Percentiles rank a stretch among this genome's conserved stretches.
Evolutionary conservation across 1,284 basidiomycete species (phyloP).

Genomic region (Cryptococcus hybrid): DNA sequence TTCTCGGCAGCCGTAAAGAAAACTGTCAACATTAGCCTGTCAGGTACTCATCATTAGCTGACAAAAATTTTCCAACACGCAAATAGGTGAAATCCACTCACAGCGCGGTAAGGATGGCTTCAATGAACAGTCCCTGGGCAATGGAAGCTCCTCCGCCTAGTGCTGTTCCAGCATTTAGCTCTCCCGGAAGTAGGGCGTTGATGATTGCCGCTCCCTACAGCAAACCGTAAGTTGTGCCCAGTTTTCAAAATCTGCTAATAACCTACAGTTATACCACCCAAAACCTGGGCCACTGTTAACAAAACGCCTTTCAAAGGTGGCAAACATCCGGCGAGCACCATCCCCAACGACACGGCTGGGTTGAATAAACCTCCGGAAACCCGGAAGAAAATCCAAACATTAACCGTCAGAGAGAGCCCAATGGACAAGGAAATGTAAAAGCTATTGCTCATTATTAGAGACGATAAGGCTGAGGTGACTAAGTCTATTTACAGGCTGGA

Average conservation of each 20-base stretch:
- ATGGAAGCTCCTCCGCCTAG: slow-evolving; percentile 42
- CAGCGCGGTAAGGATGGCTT: slow-evolving; percentile 53
- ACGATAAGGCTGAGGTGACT: not conserved
- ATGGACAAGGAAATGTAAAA: slow-evolving; percentile 53
- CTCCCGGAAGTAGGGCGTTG: slow-evolving; percentile 47
- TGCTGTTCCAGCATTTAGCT: slow-evolving; percentile 46
- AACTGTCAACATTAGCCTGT: slow-evolving; percentile 45
- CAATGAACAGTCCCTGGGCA: slow-evolving; percentile 44
- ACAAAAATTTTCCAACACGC: not conserved
- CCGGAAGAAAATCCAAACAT: slow-evolving; percentile 54
- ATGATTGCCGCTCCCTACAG: slow-evolving; percentile 47
- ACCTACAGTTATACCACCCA: slow-evolving; percentile 52
- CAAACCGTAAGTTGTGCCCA: not conserved
- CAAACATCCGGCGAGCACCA: slow-evolving; percentile 51
- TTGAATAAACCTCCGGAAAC: slow-evolving; percentile 51
- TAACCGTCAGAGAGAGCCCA: slow-evolving; percentile 51
- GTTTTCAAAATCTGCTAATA: not conserved
- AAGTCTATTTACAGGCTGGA: slow-evolving; percentile 30
- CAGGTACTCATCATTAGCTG: not conserved
- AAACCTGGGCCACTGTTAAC: slow-evolving; percentile 49
- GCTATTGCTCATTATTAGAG: slow-evolving; percentile 20
- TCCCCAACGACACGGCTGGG: slow-evolving; percentile 52
- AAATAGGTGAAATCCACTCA: slow-evolving; percentile 12
- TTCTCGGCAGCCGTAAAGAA: slow-evolving; percentile 55
- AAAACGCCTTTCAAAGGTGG: slow-evolving; percentile 47